Percentiles rank a stretch among this genome's conserved stretches.
phyloP scores from a whole-genome alignment of 75 land plant species.

The Pinus albicaulis region DNA sequence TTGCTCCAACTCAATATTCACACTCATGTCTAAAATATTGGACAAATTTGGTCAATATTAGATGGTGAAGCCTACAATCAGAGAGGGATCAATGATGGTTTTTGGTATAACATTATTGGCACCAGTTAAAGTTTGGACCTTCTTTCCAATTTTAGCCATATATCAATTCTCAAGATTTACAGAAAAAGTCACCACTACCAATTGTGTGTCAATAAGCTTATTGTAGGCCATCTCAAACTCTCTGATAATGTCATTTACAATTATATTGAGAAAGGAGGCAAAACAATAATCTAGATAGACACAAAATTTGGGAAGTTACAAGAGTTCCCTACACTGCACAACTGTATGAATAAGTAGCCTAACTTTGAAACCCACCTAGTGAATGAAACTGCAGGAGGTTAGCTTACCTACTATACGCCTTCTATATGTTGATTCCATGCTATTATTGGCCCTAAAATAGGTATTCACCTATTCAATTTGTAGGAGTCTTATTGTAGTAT shows the following conservation, averaged over 20 bases:
- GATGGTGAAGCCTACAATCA: conserved; percentile 88
- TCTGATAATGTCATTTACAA: conserved; percentile 47
- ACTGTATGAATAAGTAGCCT: too few relatives aligned
- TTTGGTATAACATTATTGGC: conserved; percentile 93
- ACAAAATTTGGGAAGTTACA: too few relatives aligned
- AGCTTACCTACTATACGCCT: too few relatives aligned
- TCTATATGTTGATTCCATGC: too few relatives aligned
- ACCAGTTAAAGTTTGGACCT: conserved; percentile 72
- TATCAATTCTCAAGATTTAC: conserved; percentile 75
- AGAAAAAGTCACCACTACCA: conserved; percentile 82
- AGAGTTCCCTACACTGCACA: too few relatives aligned
- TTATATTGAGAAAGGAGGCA: too few relatives aligned
- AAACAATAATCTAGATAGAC: too few relatives aligned
- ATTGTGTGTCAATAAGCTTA: conserved; percentile 70
- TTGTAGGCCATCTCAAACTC: conserved; percentile 81
- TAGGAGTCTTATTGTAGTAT: too few relatives aligned
- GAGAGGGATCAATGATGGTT: conserved; percentile 78
- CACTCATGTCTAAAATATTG: conserved; percentile 85
- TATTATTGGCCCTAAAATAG: too few relatives aligned
- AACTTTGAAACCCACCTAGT: too few relatives aligned
- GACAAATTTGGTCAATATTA: conserved; percentile 71
- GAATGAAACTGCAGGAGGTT: too few relatives aligned
- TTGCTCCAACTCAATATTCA: conserved; percentile 84
- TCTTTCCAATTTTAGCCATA: conserved; percentile 78
- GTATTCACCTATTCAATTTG: too few relatives aligned